A percentile compares a stretch with the other conserved stretches of the same genome.
Evolutionary conservation across 2,329 filamentous ascomycete species (phyloP).

Genomic region (Bipolaris sorokiniana): DNA sequence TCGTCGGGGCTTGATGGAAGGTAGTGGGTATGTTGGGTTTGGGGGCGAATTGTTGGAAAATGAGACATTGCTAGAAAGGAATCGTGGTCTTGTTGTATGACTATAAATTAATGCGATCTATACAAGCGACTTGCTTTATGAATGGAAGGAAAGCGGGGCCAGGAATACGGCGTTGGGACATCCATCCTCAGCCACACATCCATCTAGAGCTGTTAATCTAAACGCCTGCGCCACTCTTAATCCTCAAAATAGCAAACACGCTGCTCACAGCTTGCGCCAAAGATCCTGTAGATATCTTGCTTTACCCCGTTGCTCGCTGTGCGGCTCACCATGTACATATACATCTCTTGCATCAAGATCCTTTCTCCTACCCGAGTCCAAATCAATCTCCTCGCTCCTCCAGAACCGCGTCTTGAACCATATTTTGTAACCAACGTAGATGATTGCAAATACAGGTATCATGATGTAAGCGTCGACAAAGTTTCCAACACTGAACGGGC

Average conservation of each 20-base stretch:
- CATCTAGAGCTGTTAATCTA: background rate
- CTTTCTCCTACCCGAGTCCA: conserved; percentile 47
- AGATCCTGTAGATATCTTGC: conserved; percentile 17
- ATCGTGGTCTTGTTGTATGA: background rate
- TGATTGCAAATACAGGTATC: conserved; percentile 57
- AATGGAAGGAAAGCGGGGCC: background rate
- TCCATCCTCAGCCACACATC: background rate
- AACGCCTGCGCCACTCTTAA: too few species aligned
- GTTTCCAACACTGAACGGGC: conserved; percentile 57
- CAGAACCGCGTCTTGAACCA: conserved; percentile 48
- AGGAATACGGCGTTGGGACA: background rate
- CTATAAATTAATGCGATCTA: background rate
- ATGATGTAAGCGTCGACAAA: conserved; percentile 63
- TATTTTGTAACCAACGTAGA: conserved; percentile 57
- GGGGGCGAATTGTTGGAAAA: background rate
- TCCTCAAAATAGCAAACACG: background rate
- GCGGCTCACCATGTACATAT: conserved; percentile 7
- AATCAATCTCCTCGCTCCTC: conserved; percentile 47
- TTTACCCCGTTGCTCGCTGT: conserved; percentile 12
- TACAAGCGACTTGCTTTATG: too few species aligned
- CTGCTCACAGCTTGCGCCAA: conserved; percentile 17
- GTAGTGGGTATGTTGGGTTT: background rate
- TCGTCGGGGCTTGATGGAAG: background rate
- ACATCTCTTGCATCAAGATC: conserved; percentile 44
- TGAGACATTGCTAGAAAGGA: background rate